Conservation (phyloP, 768 basidiomycete genomes). For the Trametes gibbosa region DNA sequence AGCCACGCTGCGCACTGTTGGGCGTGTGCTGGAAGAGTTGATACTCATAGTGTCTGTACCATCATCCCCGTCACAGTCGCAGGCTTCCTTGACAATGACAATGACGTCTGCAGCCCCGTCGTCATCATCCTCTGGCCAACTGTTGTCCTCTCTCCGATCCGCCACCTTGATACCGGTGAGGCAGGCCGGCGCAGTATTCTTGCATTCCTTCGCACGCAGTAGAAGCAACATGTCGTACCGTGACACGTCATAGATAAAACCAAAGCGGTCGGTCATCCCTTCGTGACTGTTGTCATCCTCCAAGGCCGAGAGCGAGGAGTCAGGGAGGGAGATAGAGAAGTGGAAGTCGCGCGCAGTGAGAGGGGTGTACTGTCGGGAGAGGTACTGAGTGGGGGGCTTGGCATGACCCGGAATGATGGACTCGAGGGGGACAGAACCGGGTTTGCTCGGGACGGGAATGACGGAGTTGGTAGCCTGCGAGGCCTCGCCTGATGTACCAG, state of each 20-base stretch:
- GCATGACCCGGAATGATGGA: conserved; percentile 78
- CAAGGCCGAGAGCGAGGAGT: conserved; percentile 51
- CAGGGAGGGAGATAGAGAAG: conserved; percentile 62
- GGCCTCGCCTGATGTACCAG: background rate
- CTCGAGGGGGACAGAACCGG: conserved; percentile 62
- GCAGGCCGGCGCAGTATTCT: conserved; percentile 77
- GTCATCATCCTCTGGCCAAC: conserved; percentile 69
- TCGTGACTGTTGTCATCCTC: conserved; percentile 51
- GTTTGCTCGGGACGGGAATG: conserved; percentile 25
- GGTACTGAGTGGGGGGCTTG: conserved; percentile 83
- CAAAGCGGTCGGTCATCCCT: conserved; percentile 81
- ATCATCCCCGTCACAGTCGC: conserved; percentile 39
- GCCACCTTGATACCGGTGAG: conserved; percentile 86
- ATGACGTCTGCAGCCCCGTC: conserved; percentile 34
- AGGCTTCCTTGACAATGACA: conserved; percentile 40
- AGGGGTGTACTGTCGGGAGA: conserved; percentile 71
- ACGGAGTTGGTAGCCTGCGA: conserved; percentile 10
- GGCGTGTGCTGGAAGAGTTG: conserved; percentile 23
- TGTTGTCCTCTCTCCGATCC: conserved; percentile 75
- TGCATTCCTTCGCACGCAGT: conserved; percentile 66
- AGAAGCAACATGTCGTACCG: conserved; percentile 79
- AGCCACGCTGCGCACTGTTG: conserved; percentile 18
- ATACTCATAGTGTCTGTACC: conserved; percentile 19
- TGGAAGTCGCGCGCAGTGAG: conserved; percentile 73
- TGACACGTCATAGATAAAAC: conserved; percentile 86